These are phyloP conservation scores for Marasmius sp. DNA, from an alignment of 1,284 basidiomycete species.

Conservation along the genomic window DNA sequence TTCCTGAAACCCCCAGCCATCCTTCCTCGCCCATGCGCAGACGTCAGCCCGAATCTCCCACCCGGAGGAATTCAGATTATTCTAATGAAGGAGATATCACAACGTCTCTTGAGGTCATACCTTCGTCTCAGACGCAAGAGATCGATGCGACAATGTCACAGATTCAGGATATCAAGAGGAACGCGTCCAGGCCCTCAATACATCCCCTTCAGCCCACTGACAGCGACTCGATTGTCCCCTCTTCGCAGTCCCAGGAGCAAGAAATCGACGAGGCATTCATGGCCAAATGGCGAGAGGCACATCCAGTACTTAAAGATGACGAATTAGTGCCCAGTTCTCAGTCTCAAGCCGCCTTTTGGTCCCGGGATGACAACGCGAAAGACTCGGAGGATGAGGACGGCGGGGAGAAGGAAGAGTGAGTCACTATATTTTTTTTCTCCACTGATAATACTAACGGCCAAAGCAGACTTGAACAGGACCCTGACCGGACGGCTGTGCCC, in stretches of 20 bases:
- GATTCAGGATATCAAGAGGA: neutral
- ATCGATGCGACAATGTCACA: neutral
- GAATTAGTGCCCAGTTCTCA: constrained; percentile 28
- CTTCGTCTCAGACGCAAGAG: constrained; percentile 21
- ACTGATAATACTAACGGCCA: neutral
- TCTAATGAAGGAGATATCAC: neutral
- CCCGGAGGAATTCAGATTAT: neutral
- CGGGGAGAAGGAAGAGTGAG: neutral
- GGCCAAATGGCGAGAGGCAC: neutral
- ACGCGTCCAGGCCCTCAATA: neutral
- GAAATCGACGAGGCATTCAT: constrained; percentile 11
- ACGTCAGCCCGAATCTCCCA: neutral
- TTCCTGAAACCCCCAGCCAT: constrained; percentile 8
- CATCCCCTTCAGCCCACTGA: neutral
- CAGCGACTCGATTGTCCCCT: neutral
- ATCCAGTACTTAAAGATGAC: neutral
- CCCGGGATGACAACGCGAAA: neutral
- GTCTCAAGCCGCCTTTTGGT: constrained; percentile 15
- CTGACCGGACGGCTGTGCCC: neutral
- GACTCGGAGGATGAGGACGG: neutral
- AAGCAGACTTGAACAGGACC: neutral
- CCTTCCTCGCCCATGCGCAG: neutral
- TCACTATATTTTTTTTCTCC: neutral
- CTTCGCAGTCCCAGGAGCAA: constrained; percentile 20
- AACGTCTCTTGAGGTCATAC: constrained; percentile 3